These are phyloP conservation scores for Coccomyxa sp. DNA, from an alignment of 139 green algal species.

Conservation along the genomic window DNA sequence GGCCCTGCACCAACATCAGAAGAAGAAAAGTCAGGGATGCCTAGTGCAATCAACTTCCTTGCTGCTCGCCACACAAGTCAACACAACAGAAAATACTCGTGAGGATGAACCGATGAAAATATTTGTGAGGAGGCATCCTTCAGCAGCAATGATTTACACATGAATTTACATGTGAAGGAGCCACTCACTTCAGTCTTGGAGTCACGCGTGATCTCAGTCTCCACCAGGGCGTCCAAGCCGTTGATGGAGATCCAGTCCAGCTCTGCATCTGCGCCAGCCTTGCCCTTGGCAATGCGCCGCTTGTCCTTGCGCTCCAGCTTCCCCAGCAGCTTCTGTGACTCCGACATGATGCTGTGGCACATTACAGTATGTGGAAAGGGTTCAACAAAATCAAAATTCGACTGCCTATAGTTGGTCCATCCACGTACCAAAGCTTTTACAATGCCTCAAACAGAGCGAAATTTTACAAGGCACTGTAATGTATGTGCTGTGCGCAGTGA, in stretches of 20 bases:
- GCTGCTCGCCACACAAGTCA: too few species aligned
- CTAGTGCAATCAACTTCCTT: neutral
- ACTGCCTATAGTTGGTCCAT: too few species aligned
- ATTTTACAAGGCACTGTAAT: too few species aligned
- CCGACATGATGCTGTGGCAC: constrained; percentile 17
- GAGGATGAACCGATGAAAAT: too few species aligned
- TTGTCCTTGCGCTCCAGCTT: constrained; percentile 71
- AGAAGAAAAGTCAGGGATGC: neutral
- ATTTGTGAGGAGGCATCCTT: too few species aligned
- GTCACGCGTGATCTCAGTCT: constrained; percentile 37
- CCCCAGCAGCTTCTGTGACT: constrained; percentile 49
- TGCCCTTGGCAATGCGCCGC: constrained; percentile 18
- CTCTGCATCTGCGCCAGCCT: constrained; percentile 17
- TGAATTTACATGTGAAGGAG: neutral
- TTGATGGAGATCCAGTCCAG: constrained; percentile 43
- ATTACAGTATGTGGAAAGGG: neutral
- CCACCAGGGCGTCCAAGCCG: constrained; percentile 51
- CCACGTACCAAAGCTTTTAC: too few species aligned
- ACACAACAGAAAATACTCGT: too few species aligned
- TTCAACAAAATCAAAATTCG: too few species aligned
- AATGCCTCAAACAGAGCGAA: too few species aligned
- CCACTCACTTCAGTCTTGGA: constrained; percentile 4
- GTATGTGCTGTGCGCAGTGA: neutral
- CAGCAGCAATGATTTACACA: neutral
- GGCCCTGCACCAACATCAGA: neutral